Percentiles rank a stretch among this genome's conserved stretches.
Conservation (phyloP, 208 protist species). For the Leishmania tropica region DNA sequence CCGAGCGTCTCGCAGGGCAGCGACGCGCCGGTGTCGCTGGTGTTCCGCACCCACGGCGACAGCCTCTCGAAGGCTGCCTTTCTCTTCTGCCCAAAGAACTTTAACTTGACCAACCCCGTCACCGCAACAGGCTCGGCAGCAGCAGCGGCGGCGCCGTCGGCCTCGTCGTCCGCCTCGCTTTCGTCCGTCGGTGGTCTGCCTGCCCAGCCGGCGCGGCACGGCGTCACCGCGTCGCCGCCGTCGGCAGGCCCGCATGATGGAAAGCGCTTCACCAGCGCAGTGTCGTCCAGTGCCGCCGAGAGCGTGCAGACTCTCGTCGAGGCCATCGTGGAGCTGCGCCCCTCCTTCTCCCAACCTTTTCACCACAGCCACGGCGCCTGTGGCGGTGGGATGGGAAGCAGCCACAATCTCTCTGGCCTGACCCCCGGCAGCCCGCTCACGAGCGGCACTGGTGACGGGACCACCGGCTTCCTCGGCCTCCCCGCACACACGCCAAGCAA, state of each 20-base stretch:
- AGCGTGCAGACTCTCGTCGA: conserved; percentile 37
- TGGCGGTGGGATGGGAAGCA: conserved; percentile 4
- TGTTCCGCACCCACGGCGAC: conserved; percentile 78
- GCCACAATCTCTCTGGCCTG: conserved; percentile 4
- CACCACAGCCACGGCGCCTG: neutral
- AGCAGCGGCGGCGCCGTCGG: neutral
- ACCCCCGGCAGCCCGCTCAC: conserved; percentile 20
- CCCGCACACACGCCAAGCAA: conserved; percentile 19
- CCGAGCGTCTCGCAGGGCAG: conserved; percentile 35
- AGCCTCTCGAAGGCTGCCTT: conserved; percentile 62
- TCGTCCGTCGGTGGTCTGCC: neutral
- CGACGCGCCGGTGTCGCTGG: conserved; percentile 67
- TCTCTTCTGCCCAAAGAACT: conserved; percentile 82
- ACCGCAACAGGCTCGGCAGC: neutral
- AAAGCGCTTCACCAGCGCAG: neutral
- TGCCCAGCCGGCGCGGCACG: neutral
- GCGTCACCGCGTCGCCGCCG: neutral
- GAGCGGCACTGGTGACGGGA: conserved; percentile 5
- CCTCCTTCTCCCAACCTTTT: conserved; percentile 10
- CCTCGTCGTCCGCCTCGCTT: neutral
- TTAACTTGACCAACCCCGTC: conserved; percentile 38
- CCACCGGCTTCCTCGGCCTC: neutral
- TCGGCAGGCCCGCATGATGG: neutral
- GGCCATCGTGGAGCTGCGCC: conserved; percentile 55
- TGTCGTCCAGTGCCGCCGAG: conserved; percentile 7